Evolutionary conservation across 768 basidiomycete genomes (phyloP).

Genomic region (Tylopilus subfusipes): DNA sequence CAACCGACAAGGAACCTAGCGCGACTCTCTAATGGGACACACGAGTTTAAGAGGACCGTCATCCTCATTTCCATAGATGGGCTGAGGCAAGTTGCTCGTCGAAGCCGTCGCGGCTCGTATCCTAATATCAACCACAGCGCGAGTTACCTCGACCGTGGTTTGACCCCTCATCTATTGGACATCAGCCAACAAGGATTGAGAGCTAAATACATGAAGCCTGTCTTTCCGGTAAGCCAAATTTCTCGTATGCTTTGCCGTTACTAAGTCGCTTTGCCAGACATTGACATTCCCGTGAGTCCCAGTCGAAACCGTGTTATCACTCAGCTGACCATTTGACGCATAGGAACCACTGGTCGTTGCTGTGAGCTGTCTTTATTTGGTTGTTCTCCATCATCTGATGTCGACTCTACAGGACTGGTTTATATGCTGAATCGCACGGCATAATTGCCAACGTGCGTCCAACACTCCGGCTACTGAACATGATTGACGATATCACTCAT

Average conservation of each 20-base stretch:
- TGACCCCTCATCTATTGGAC: slow-evolving; percentile 79
- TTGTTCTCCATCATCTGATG: background rate
- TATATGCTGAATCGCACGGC: slow-evolving; percentile 87
- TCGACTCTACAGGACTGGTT: slow-evolving; percentile 67
- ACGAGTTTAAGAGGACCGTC: slow-evolving; percentile 76
- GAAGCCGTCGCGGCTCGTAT: background rate
- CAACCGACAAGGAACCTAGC: slow-evolving; percentile 9
- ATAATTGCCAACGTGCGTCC: slow-evolving; percentile 78
- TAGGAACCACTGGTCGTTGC: slow-evolving; percentile 87
- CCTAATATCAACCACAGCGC: slow-evolving; percentile 45
- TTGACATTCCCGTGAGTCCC: slow-evolving; percentile 81
- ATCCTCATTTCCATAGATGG: slow-evolving; percentile 87
- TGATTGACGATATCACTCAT: background rate
- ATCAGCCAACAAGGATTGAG: slow-evolving; percentile 81
- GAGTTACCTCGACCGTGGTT: slow-evolving; percentile 80
- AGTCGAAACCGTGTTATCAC: background rate
- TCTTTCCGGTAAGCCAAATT: slow-evolving; percentile 73
- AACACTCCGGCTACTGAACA: background rate
- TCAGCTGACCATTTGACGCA: background rate
- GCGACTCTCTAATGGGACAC: slow-evolving; percentile 75
- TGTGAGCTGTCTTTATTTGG: slow-evolving; percentile 43
- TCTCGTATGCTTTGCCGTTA: background rate
- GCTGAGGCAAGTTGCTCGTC: slow-evolving; percentile 48
- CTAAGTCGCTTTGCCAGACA: slow-evolving; percentile 45
- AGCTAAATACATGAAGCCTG: slow-evolving; percentile 82